Conservation (phyloP, 169 alveolate species). For the Babesia bovis region DNA sequence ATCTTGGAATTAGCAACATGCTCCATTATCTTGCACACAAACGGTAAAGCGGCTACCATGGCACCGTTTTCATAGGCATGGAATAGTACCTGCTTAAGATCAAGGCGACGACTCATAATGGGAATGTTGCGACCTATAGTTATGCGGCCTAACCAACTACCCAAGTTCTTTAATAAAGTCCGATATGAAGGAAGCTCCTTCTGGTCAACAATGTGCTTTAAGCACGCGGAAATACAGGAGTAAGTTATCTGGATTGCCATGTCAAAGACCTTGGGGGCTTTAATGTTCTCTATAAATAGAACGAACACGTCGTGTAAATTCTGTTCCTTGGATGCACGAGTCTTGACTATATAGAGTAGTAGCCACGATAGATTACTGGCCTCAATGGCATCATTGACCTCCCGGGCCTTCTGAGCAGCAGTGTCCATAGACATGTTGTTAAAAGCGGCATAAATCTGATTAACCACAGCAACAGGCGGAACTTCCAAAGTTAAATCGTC, state of each 20-base stretch:
- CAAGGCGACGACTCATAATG: constrained; percentile 81
- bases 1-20: constrained; percentile 74
- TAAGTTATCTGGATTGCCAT: constrained; percentile 80
- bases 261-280: constrained; percentile 77
- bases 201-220: constrained; percentile 75
- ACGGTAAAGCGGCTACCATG: constrained; percentile 85
- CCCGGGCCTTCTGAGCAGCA: constrained; percentile 74
- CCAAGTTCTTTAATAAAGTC: constrained; percentile 86
- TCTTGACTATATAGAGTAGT: constrained; percentile 85
- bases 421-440: constrained; percentile 73
- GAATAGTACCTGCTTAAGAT: constrained; percentile 81
- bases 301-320: constrained; percentile 86
- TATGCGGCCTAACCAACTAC: constrained; percentile 88
- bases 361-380: constrained; percentile 86
- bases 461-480: constrained; percentile 70
- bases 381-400: constrained; percentile 72
- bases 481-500: constrained; percentile 47
- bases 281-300: constrained; percentile 79
- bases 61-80: constrained; percentile 82
- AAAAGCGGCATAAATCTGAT: constrained; percentile 73
- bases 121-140: constrained; percentile 88
- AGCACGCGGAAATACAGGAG: constrained; percentile 82
- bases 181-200: constrained; percentile 83
- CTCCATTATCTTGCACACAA: constrained; percentile 84
- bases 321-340: constrained; percentile 88